Base-by-base conservation (phyloP, 768 basidiomycete genomes). In the Mycena rosella region DNA sequence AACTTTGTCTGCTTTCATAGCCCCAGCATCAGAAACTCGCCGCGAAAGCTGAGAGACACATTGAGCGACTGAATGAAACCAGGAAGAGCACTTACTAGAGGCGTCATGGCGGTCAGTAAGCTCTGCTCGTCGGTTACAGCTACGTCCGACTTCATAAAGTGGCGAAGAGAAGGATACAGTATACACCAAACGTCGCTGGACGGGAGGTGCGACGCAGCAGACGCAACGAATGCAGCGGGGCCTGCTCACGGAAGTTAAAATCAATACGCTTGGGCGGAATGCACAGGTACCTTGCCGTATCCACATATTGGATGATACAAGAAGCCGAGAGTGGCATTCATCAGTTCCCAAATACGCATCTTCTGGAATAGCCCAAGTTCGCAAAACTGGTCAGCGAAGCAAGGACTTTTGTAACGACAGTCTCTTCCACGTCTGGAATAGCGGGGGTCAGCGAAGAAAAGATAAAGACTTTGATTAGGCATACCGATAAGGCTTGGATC, bases 141-240 rank as follows among this genome's bases (percentile, higher is more conserved):
- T 24, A 98, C 83, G 71, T 99, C 98, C 2, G 90, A 94, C 63
- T 91, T 91, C 42, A 99, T 82, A 65, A 96, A 89, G 73, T 96
- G 92, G 51, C 94, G 87, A 45, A 99, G 79, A 0, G 93, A 94
- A 0, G 98, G 97, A 72, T 99, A 99, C 11, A 99, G 78, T 45
- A 99, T 97, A 74, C 96, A 98, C 97, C 98, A 99, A 24, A 95
- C 90, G 75, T 99, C 98, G 59, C 95, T 96, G 3, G 84, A 78
- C 0, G 92, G 93, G 8, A 99, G 86, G 69, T 93, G 91, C 47
- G 90, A 89, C 2, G 93, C 91, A 13, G 95, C 92, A 5, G 95
- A 90, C 2, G 94, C 91, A 48, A 99, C 91, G 76, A 99, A 96
- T 0, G 94, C 90, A 15, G 89, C 90, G 20, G 96, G 89, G 26